Conservation (phyloP, 768 basidiomycete species). For the Lentinula raphanica region DNA sequence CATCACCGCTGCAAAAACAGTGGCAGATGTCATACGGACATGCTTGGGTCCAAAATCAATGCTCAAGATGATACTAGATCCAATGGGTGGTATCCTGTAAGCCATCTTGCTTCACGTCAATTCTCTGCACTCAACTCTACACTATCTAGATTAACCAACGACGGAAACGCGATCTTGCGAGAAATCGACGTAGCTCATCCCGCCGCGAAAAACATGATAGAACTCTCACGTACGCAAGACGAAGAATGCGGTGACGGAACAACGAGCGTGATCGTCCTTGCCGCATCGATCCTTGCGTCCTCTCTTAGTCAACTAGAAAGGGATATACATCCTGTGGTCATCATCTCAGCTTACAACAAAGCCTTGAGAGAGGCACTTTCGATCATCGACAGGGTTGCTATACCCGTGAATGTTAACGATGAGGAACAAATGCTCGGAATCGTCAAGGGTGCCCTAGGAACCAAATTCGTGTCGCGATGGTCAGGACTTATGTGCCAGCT, state of each 20-base stretch:
- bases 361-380: slow-evolving; percentile 89
- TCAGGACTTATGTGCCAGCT: slow-evolving; percentile 95
- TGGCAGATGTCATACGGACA: slow-evolving; percentile 96
- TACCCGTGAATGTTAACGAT: slow-evolving; percentile 81
- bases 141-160: slow-evolving; percentile 80
- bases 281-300: slow-evolving; percentile 85
- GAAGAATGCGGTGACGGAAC: slow-evolving; percentile 99
- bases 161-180: slow-evolving; percentile 97
- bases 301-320: slow-evolving; percentile 90
- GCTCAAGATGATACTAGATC: slow-evolving; percentile 99
- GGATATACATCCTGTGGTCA: slow-evolving; percentile 97
- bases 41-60: slow-evolving; percentile 97
- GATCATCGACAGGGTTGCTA: slow-evolving; percentile 81
- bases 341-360: slow-evolving; percentile 97
- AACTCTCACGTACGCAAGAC: slow-evolving; percentile 94
- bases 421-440: slow-evolving; percentile 92
- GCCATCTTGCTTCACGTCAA: slow-evolving; percentile 20
- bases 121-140: slow-evolving; percentile 5
- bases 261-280: slow-evolving; percentile 95
- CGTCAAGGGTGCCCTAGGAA: slow-evolving; percentile 98
- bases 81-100: slow-evolving; percentile 97
- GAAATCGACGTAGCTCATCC: slow-evolving; percentile 99
- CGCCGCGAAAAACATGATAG: slow-evolving; percentile 99
- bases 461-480: slow-evolving; percentile 96
- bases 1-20: slow-evolving; percentile 96